Evolutionary conservation across 2,329 filamentous ascomycete species (phyloP).

Genomic region (Didymella exigua): DNA sequence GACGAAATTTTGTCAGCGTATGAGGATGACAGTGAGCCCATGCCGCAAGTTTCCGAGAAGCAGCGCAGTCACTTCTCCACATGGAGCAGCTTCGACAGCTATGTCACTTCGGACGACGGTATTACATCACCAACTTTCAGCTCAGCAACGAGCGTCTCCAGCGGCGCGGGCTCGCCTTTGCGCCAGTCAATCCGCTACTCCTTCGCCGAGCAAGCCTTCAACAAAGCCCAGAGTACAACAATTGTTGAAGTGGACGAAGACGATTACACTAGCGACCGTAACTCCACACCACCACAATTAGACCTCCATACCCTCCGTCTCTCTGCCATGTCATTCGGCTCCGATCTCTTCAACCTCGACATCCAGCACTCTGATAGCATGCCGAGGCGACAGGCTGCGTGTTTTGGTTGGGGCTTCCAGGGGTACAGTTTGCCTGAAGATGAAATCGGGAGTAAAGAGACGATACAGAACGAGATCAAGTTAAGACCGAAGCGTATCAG

Average conservation of each 20-base stretch:
- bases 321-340: slow-evolving; percentile 32
- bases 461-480: slow-evolving; percentile 29
- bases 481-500: slow-evolving; percentile 17
- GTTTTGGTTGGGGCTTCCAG: slow-evolving; percentile 43
- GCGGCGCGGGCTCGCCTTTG: slow-evolving; percentile 31
- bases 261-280: slow-evolving; percentile 1
- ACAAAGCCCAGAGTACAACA: slow-evolving; percentile 15
- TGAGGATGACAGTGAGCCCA: slow-evolving; percentile 22
- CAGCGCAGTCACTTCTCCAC: slow-evolving; percentile 42
- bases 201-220: slow-evolving; percentile 18
- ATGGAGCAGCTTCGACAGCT: slow-evolving; percentile 39
- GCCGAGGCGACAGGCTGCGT: slow-evolving; percentile 38
- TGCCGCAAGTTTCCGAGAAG: slow-evolving; percentile 22
- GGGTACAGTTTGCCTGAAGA: slow-evolving; percentile 42
- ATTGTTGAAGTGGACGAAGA: slow-evolving; percentile 11
- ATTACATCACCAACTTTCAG: slow-evolving; percentile 42
- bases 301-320: slow-evolving; percentile 33
- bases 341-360: slow-evolving; percentile 37
- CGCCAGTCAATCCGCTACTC: slow-evolving; percentile 31
- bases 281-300: slow-evolving; percentile 32
- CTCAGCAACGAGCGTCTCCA: slow-evolving; percentile 40
- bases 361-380: slow-evolving; percentile 30
- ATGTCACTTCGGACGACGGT: slow-evolving; percentile 29
- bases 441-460: slow-evolving; percentile 33
- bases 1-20: slow-evolving; percentile 21